A percentile compares a stretch with the other conserved stretches of the same genome.
Conservation (phyloP, 228 moss, liverwort and hornwort species). For the Sphagnum fallax region DNA sequence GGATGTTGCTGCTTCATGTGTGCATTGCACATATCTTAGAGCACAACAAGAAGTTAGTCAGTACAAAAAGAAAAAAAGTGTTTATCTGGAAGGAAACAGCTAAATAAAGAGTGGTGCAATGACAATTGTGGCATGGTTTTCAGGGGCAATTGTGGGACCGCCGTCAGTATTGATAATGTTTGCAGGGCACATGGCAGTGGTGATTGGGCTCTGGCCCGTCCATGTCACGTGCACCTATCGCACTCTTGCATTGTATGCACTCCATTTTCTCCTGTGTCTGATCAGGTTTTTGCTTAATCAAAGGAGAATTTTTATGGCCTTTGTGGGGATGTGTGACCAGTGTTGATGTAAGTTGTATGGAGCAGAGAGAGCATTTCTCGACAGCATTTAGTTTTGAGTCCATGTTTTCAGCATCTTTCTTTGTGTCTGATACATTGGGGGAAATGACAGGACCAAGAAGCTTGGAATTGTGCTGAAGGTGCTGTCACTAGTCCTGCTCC, state of each 20-base stretch:
- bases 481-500: slow-evolving; percentile 49
- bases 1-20: not conserved
- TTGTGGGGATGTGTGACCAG: not conserved
- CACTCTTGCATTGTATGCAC: slow-evolving; percentile 50
- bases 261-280: not conserved
- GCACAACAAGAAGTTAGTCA: not conserved
- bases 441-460: slow-evolving; percentile 56
- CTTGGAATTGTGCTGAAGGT: slow-evolving; percentile 60
- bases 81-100: not conserved
- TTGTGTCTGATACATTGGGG: not conserved
- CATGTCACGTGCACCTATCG: slow-evolving; percentile 58
- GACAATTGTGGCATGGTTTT: slow-evolving; percentile 4
- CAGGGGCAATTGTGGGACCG: slow-evolving; percentile 78
- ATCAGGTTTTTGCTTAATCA: slow-evolving; percentile 2
- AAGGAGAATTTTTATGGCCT: not conserved
- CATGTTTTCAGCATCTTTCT: not conserved
- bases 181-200: slow-evolving; percentile 58
- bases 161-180: slow-evolving; percentile 47
- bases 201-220: slow-evolving; percentile 73
- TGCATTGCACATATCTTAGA: not conserved
- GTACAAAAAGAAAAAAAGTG: not conserved
- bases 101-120: not conserved
- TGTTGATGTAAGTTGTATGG: not conserved
- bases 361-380: not conserved
- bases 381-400: not conserved